Base-by-base conservation (phyloP, 2,329 filamentous ascomycete species). In the Ophiostoma quercus region DNA sequence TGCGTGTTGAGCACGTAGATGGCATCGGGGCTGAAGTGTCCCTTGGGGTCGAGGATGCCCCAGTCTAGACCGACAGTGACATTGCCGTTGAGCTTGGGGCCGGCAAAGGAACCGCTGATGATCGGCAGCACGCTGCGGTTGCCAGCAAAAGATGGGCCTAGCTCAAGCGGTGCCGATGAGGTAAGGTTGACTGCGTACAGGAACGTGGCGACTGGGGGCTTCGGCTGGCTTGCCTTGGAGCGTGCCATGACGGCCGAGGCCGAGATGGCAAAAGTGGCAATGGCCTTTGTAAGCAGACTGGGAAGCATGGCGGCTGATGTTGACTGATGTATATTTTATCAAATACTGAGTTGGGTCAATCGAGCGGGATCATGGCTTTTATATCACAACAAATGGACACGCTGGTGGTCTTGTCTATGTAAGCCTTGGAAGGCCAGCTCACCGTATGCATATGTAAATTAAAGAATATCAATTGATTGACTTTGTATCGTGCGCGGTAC, bases 11-110 rank as follows among this genome's bases (percentile, higher is more conserved):
- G 73, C n/a, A 78, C 76, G 57, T 81, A 81, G 19, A 79, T 74
- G 16, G 78, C 79, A 62, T 80, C 77, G 0, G 80, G 79, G 69
- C 77, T 78, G 73, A 81, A 81, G 3, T 75, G 72, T 9, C 79
- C 78, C 25, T 77, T 76, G 22, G 71, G 72, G 71, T 80, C 78
- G 0, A 76, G 78, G 19, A 80, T 73, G 16, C 79, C 79, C 77
- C 76, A 79, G 74, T 81, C 79, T 7, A 78, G 75, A 16, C 79
- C 79, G 14, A 76, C 73, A 8, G 73, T 51, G 12, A 79, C 72
- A 0, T 74, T 78, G 51, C 77, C 78, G 71, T 39, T n/a, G 11
- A 81, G 72, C 29, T 75, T 75, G 2, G 79, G 79, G 0, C 79
- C 79, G 1, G 75, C 72, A 29, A 81, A 80, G 0, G 72, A 74